A percentile compares a stretch with the other conserved stretches of the same genome.
These are phyloP conservation scores for Cordia subcordata DNA, from an alignment of 257 asterid genomes.

Conservation along the genomic window DNA sequence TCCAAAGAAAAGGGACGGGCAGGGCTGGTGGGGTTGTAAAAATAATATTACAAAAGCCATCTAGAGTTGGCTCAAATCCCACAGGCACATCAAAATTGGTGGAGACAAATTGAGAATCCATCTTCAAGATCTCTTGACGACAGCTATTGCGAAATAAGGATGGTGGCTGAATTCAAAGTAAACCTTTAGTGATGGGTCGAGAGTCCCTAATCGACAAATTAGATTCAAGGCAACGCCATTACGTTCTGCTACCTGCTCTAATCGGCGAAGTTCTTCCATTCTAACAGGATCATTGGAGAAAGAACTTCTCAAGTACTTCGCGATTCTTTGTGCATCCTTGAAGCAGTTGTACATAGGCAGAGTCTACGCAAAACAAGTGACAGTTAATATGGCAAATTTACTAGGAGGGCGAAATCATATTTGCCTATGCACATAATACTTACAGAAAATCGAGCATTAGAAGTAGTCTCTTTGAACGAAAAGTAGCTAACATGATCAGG, in stretches of 20 bases:
- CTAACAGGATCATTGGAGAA: constrained; percentile 62
- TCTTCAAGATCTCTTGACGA: constrained; percentile 85
- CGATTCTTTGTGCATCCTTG: constrained; percentile 79
- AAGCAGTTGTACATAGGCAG: constrained; percentile 56
- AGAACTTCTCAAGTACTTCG: constrained; percentile 61
- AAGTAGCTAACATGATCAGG: constrained; percentile 72
- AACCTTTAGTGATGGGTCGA: constrained; percentile 72
- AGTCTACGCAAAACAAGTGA: constrained; percentile 35
- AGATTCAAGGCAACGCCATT: constrained; percentile 76
- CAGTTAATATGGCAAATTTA: neutral
- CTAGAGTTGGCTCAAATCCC: neutral
- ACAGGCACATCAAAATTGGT: constrained; percentile 25
- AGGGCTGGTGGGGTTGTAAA: neutral
- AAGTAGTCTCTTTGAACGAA: constrained; percentile 59
- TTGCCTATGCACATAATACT: constrained; percentile 19
- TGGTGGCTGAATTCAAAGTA: constrained; percentile 81
- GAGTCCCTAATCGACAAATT: constrained; percentile 64
- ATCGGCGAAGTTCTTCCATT: constrained; percentile 59
- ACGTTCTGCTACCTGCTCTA: constrained; percentile 95
- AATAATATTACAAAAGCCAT: constrained; percentile 12
- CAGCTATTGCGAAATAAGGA: constrained; percentile 82
- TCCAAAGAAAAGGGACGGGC: neutral
- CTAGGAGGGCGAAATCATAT: neutral
- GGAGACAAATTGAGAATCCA: constrained; percentile 16
- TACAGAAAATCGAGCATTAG: constrained; percentile 64